Percentiles rank a stretch among this genome's conserved stretches.
Evolutionary conservation across 106 monocot species (phyloP).

Genomic region (Dioscorea zingiberensis): DNA sequence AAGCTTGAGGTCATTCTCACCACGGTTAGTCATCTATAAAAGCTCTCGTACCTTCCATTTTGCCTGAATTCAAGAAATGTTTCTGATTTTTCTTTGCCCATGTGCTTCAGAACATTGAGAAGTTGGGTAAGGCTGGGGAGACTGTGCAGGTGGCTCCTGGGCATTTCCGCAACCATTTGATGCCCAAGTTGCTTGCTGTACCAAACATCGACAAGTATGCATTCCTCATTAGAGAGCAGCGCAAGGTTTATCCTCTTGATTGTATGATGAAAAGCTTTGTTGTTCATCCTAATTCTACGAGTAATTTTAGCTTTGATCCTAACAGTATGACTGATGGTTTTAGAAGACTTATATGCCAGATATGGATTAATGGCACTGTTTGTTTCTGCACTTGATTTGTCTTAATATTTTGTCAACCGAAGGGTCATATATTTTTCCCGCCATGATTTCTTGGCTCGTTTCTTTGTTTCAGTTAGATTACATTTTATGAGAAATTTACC

Average conservation of each 20-base stretch:
- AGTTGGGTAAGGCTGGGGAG: constrained; percentile 82
- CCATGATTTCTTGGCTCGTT: too few species aligned
- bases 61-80: not conserved
- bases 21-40: constrained; percentile 28
- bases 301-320: too few species aligned
- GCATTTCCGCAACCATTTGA: constrained; percentile 86
- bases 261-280: too few species aligned
- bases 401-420: too few species aligned
- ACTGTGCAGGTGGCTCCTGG: constrained; percentile 90
- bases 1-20: constrained; percentile 97
- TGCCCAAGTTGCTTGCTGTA: constrained; percentile 93
- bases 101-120: constrained; percentile 55
- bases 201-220: constrained; percentile 83
- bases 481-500: too few species aligned
- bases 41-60: not conserved
- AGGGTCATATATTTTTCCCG: too few species aligned
- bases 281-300: too few species aligned
- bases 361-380: too few species aligned
- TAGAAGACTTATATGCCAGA: too few species aligned
- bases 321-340: too few species aligned
- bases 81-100: not conserved
- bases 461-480: too few species aligned
- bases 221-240: constrained; percentile 59
- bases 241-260: constrained; percentile 43
- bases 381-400: too few species aligned